phyloP scores from a whole-genome alignment of 208 protist species.

The Trypanosoma cruzi region DNA sequence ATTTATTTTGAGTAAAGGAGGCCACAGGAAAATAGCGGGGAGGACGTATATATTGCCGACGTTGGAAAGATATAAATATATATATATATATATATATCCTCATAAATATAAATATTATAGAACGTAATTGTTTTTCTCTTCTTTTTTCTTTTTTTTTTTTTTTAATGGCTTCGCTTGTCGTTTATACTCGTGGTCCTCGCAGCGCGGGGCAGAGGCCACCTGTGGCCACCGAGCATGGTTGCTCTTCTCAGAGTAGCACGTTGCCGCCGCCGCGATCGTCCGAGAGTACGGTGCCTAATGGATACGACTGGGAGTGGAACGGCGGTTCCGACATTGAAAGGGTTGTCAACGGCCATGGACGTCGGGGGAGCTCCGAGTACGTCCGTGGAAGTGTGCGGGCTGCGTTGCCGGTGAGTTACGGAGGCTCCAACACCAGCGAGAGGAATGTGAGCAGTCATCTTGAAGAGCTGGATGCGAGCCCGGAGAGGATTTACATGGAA shows the following conservation, averaged over 20 bases:
- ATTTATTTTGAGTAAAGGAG: too few species aligned
- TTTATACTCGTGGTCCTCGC: constrained; percentile 1
- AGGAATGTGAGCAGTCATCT: constrained; percentile 2
- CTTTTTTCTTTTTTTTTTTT: not conserved
- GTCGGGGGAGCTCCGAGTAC: too few species aligned
- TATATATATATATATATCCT: not conserved
- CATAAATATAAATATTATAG: not conserved
- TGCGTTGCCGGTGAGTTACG: not conserved
- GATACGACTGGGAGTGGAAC: constrained; percentile 6
- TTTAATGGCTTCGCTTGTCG: not conserved
- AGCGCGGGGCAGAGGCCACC: not conserved
- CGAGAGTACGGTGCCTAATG: not conserved
- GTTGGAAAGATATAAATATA: not conserved
- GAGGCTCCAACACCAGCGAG: not conserved
- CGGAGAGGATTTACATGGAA: constrained; percentile 24
- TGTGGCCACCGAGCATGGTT: not conserved
- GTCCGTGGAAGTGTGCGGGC: not conserved
- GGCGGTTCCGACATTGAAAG: not conserved
- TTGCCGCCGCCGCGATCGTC: constrained; percentile 15
- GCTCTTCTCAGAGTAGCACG: constrained; percentile 15
- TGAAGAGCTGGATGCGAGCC: not conserved
- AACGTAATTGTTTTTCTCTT: not conserved
- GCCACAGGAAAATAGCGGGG: too few species aligned
- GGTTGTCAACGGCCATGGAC: not conserved
- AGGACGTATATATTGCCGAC: too few species aligned